These are phyloP conservation scores for Russula sp. DNA, from an alignment of 768 basidiomycete genomes.

Conservation along the genomic window DNA sequence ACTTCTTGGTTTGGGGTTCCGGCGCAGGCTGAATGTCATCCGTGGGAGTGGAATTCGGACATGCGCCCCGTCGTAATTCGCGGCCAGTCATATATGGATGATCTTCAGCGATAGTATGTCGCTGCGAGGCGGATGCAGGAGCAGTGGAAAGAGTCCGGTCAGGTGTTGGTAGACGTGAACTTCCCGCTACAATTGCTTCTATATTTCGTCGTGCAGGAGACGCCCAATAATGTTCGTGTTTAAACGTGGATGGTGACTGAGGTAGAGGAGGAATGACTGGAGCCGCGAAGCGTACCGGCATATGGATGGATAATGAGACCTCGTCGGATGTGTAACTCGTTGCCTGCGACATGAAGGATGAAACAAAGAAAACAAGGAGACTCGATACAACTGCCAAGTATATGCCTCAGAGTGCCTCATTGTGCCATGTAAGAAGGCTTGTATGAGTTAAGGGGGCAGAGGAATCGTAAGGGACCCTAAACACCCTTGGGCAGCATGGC, in stretches of 20 bases:
- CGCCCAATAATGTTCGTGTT: constrained; percentile 1
- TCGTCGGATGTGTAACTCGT: constrained; percentile 2
- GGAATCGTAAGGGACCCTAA: background rate
- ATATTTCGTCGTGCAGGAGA: constrained; percentile 1
- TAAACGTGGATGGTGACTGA: constrained; percentile 19
- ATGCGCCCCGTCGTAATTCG: background rate
- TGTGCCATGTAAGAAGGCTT: constrained; percentile 2
- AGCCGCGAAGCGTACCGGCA: constrained; percentile 5
- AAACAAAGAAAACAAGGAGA: constrained; percentile 20
- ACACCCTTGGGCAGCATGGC: background rate
- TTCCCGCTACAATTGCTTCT: background rate
- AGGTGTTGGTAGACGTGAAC: background rate
- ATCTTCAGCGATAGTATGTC: background rate
- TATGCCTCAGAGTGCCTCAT: background rate
- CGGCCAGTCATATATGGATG: background rate
- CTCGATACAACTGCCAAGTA: background rate
- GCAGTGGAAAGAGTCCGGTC: background rate
- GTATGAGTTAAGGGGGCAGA: constrained; percentile 4
- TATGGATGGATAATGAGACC: background rate
- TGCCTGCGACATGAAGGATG: constrained; percentile 18
- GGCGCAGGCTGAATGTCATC: background rate
- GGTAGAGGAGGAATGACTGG: background rate
- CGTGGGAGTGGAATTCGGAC: background rate
- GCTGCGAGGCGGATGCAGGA: background rate
- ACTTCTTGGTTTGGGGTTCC: constrained; percentile 38